Base-by-base conservation (phyloP, 2,329 filamentous ascomycete species). In the Lachnellula willkommii region DNA sequence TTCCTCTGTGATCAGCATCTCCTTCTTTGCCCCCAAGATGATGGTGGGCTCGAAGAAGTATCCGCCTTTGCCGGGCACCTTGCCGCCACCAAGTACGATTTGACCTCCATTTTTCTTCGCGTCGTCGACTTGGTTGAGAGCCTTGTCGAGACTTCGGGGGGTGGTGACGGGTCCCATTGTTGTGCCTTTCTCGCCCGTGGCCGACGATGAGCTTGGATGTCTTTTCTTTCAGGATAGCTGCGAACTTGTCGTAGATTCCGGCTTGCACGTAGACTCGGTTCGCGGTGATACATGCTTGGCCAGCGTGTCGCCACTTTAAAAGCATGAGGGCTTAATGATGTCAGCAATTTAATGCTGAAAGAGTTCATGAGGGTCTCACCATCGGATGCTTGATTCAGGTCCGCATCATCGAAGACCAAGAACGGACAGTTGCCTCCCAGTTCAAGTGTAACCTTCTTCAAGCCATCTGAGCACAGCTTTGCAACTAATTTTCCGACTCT, bases 21-120 rank as follows among this genome's bases (percentile, higher is more conserved):
- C 75, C 9, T 75, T 71, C 6, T 75, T 82, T 59, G 84, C 80
- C 4, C 79, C 78, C 0, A 77, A 77, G 42, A 89, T 77, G 54
- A 88, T 79, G 0, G 85, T 88, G 1, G 83, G 85, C 66, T 86
- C 77, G 70, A 88, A 87, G 74, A 88, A 90, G 70, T 85, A 89
- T 4, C 84, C 83, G 0, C 74, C 71, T 8, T 74, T 69, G 24
- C 68, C 67, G 2, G 74, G 69, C 2, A 84, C 74, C 70, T 77
- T 61, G 66, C 78, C 76, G 1, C 82, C 84, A 12, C 87, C 87
- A 20, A 84, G 72, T 1, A 88, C 72, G n/a, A 88, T 70, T 46
- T 79, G 79, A 1, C 81, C 88, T 2, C 87, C 87, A 40, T 80
- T 77, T 53, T 77, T 77, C 53, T 77, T 76, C 3, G 87, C 87